Conservation (phyloP, 306 rosid species). For the Abrus precatorius region DNA sequence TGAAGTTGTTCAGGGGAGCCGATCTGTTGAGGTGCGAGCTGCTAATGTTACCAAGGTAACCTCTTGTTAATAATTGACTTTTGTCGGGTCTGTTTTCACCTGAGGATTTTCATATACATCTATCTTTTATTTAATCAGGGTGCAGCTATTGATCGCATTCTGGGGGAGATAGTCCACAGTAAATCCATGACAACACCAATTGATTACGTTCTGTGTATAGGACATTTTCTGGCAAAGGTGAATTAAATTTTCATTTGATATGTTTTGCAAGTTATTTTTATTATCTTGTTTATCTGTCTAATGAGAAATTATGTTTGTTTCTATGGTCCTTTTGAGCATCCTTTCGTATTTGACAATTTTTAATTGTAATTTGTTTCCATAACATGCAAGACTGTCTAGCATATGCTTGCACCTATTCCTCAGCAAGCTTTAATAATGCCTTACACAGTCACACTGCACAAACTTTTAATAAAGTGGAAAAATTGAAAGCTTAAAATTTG, state of each 20-base stretch:
- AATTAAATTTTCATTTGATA: constrained; percentile 32
- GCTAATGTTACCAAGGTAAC: constrained; percentile 93
- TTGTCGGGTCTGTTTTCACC: constrained; percentile 15
- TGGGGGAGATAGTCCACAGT: constrained; percentile 96
- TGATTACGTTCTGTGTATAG: constrained; percentile 87
- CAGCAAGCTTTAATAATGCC: background rate
- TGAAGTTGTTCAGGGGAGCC: constrained; percentile 97
- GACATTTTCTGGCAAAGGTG: constrained; percentile 98
- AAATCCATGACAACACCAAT: constrained; percentile 92
- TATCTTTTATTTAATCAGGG: constrained; percentile 63
- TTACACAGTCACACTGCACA: constrained; percentile 17
- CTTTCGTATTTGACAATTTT: constrained; percentile 3
- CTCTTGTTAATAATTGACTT: constrained; percentile 10
- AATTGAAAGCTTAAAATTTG: constrained; percentile 11
- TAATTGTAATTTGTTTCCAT: background rate
- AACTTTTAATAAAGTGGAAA: constrained; percentile 13
- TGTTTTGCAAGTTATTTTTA: constrained; percentile 1
- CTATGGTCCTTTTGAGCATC: background rate
- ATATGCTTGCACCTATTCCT: constrained; percentile 27
- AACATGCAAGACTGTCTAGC: constrained; percentile 23
- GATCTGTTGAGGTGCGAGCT: constrained; percentile 96
- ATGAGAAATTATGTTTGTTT: constrained; percentile 19
- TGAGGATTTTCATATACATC: constrained; percentile 24
- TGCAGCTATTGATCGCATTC: constrained; percentile 95
- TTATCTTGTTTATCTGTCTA: constrained; percentile 36